These are phyloP conservation scores for Rheum nobile DNA, from an alignment of 148 eudicot genomes.

Conservation along the genomic window DNA sequence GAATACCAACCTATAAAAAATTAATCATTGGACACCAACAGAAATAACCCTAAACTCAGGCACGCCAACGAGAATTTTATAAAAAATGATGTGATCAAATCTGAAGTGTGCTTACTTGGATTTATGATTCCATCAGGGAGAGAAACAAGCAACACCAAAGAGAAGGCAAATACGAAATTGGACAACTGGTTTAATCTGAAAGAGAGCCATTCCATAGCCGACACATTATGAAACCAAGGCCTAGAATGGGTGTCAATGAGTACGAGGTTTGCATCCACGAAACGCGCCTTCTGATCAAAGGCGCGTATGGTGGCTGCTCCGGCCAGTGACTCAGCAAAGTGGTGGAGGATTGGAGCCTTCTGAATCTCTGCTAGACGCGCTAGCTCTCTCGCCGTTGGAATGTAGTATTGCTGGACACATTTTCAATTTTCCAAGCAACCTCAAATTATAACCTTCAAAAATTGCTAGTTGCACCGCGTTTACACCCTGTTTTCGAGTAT, in stretches of 20 bases:
- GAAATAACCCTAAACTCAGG: no score
- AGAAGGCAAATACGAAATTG: conserved; percentile 92
- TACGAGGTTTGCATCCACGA: conserved; percentile 47
- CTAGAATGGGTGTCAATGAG: conserved; percentile 73
- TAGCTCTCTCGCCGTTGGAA: conserved; percentile 95
- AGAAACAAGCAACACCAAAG: conserved; percentile 73
- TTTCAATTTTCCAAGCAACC: background rate
- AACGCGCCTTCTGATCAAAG: conserved; percentile 67
- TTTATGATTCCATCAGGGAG: conserved; percentile 91
- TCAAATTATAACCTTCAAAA: background rate
- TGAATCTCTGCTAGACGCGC: conserved; percentile 86
- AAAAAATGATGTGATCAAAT: no score
- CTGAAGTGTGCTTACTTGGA: conserved; percentile 82
- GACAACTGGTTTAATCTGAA: conserved; percentile 89
- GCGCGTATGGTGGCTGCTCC: conserved; percentile 98
- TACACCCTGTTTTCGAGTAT: no score
- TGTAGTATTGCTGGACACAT: conserved; percentile 67
- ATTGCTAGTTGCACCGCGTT: no score
- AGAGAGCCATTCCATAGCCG: conserved; percentile 99
- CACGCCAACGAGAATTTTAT: no score
- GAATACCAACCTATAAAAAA: no score
- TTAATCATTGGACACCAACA: no score
- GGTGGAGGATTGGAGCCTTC: conserved; percentile 89
- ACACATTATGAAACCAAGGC: conserved; percentile 91
- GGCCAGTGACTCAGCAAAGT: conserved; percentile 92